Base-by-base conservation (phyloP, 1,284 basidiomycete species). In the Tilletia horrida region DNA sequence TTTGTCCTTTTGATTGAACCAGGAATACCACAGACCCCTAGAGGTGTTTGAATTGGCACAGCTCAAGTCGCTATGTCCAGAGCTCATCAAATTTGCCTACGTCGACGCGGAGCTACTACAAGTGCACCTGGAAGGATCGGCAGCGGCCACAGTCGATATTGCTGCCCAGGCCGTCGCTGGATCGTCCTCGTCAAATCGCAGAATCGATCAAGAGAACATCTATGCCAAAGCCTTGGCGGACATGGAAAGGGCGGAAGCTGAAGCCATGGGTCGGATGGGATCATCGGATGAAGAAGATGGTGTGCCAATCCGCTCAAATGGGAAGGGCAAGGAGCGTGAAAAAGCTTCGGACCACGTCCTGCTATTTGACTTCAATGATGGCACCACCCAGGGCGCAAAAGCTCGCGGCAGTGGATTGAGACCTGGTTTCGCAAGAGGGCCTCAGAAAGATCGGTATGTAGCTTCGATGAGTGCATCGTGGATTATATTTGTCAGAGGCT, bases 51-150 rank as follows among this genome's bases (percentile, higher is more conserved):
- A 88, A 73, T 88, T 95, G 27, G 90, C 92, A 2, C 90, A 93
- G 82, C 85, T 95, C 70, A 94, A 94, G 89, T 92, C 91, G 1
- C 85, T 95, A 8, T 84, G 93, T 27, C 92, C 92, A 1, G 88
- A 90, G 69, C 84, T 92, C 47, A 85, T 95, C 72, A 88, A 86
- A 62, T 93, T 95, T 75, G 89, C 90, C 16, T 94, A 93, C 78
- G 88, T 91, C 70, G 88, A 90, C 55, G 83, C 84, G 47, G 85
- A 87, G 62, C 86, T 90, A 64, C 80, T 91, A 11, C 86, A 86
- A 64, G 85, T 89, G 52, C 86, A 90, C 65, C 84, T 85, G 70
- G 76, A 81, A 21, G 71, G 73, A 6, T 64, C 69, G 27, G 62
- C 67, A 11, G 64, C 68, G 27, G 70, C 69, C 61, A 66, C 68